Evolutionary conservation across 345 rosid genomes (phyloP), one percentile per base, ranked within the genome.

Genomic region (Eutrema heterophyllum): DNA sequence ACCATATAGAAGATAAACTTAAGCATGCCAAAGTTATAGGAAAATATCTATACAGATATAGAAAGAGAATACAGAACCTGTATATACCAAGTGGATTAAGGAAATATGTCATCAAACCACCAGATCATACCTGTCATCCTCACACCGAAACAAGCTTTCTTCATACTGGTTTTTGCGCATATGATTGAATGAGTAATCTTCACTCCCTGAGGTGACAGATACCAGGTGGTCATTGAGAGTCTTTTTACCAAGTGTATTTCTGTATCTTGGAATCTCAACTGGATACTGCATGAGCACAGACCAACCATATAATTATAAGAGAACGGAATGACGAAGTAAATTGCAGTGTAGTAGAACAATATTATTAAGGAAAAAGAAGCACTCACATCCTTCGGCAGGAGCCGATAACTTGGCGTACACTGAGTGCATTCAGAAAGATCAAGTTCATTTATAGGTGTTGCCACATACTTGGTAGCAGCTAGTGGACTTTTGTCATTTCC

Each of bases 91-190:
- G 55, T 50, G 8, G 32, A 45, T 54, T 10, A 46, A 32, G n/a
- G 60, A 29, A 41, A 24, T 5, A 57, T 71, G 1, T 12, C 24
- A 63, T 56, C 62, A 49, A 62, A 46, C 59, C 46, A 69, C 50
- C 26, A 76, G 59, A 70, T 51, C 79, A 65, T 77, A 94, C 99
- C 97, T 88, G 86, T 96, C 99, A 78, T 96, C 99, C 82, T 96
- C 99, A 67, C 99, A 92, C 45, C 91, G 89, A 79, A 95, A 95
- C 73, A 95, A 82, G 87, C 92, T 90, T 82, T 95, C 99, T 83
- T 92, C 98, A 75, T 96, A 96, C 83, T 92, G 99, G 78, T 92
- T 96, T 85, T 87, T 96, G 56, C 97, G 91, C 99, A 92, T 92
- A 82, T 95, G 99, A 68, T 82, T 95, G 74, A 92, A 95, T 61